Evolutionary conservation across 179 eudicot species (phyloP).

Genomic region (Beta lomatogona): DNA sequence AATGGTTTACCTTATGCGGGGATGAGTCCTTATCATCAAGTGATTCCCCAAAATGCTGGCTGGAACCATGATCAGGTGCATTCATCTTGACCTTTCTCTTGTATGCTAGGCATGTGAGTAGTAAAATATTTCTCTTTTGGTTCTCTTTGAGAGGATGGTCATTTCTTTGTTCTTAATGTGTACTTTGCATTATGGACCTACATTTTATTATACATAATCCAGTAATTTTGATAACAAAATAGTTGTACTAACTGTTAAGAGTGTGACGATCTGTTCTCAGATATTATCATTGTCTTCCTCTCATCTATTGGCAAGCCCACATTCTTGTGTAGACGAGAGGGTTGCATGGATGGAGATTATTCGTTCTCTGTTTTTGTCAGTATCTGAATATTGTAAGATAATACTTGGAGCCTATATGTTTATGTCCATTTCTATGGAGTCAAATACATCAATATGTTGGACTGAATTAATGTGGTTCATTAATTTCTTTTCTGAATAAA

Average conservation of each 20-base stretch:
- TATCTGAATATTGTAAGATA: no score
- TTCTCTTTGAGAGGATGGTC: not conserved
- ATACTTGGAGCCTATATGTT: not conserved
- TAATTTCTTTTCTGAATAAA: not conserved
- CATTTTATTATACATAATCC: not conserved
- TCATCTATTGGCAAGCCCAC: not conserved
- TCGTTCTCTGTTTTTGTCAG: not conserved
- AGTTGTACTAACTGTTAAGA: not conserved
- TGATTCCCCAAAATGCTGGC: constrained; percentile 33
- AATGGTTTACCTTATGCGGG: constrained; percentile 32
- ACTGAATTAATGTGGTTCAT: not conserved
- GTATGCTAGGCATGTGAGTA: not conserved
- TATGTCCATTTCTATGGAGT: not conserved
- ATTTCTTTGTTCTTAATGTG: not conserved
- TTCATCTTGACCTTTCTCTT: constrained; percentile 5
- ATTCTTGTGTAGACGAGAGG: not conserved
- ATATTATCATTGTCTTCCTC: not conserved
- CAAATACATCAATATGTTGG: not conserved
- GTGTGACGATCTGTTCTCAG: not conserved
- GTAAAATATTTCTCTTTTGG: not conserved
- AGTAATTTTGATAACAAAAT: not conserved
- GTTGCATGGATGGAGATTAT: not conserved
- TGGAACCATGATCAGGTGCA: constrained; percentile 47
- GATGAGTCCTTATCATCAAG: constrained; percentile 38
- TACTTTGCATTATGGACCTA: no score